A percentile compares a stretch with the other conserved stretches of the same genome.
These are phyloP conservation scores for Globisporangium nagaii DNA, from an alignment of 352 stramenopile genomes.

Conservation along the genomic window DNA sequence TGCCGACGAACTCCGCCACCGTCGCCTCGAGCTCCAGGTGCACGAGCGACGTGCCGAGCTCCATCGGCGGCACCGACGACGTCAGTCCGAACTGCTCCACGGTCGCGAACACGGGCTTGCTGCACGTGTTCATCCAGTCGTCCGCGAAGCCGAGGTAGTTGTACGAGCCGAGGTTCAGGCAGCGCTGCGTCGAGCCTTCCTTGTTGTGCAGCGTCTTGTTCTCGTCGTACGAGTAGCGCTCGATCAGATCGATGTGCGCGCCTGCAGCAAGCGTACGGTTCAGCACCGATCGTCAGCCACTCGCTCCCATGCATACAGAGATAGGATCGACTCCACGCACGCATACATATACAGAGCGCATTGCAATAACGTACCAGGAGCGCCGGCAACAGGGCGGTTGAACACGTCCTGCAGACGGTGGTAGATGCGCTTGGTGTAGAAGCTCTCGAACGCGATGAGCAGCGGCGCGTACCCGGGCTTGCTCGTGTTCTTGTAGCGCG, in stretches of 20 bases:
- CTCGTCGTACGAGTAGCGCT: slow-evolving; percentile 42
- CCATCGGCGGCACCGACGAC: slow-evolving; percentile 18
- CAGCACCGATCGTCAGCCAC: no score
- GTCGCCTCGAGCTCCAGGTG: slow-evolving; percentile 85
- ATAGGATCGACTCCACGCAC: no score
- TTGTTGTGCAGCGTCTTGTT: slow-evolving; percentile 21
- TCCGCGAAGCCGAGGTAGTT: slow-evolving; percentile 98
- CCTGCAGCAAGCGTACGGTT: slow-evolving; percentile 3
- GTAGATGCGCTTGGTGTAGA: slow-evolving; percentile 91
- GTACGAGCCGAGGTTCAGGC: slow-evolving; percentile 94
- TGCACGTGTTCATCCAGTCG: slow-evolving; percentile 94
- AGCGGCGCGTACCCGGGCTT: slow-evolving; percentile 64
- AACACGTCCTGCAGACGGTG: slow-evolving; percentile 80
- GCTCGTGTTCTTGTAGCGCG: slow-evolving; percentile 18
- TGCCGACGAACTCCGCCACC: slow-evolving; percentile 89
- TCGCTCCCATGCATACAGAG: background rate
- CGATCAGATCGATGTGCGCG: slow-evolving; percentile 83
- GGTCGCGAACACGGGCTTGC: slow-evolving; percentile 65
- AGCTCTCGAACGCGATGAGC: slow-evolving; percentile 91
- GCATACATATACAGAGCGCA: no score
- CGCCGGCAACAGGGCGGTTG: slow-evolving; percentile 23
- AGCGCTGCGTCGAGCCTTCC: slow-evolving; percentile 24
- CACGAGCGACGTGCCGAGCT: slow-evolving; percentile 54
- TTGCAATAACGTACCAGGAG: slow-evolving; percentile 20
- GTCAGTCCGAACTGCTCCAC: slow-evolving; percentile 62